Evolutionary conservation across 495 filamentous ascomycete species (phyloP).

Genomic region (Hypoxylon trugodes): DNA sequence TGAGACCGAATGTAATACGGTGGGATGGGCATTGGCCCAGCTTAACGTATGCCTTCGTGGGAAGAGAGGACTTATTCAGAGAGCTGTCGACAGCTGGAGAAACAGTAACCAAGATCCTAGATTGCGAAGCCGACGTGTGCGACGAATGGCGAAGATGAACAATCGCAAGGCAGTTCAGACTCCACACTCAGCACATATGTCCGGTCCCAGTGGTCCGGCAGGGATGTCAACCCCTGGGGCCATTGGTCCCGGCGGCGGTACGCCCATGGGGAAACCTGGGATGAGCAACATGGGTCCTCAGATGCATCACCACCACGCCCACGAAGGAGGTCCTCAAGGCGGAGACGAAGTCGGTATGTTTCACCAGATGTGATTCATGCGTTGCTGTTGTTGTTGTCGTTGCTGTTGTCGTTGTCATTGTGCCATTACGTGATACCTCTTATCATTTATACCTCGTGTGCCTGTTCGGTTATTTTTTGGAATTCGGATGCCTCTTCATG

Average conservation of each 20-base stretch:
- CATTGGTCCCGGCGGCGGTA: constrained; percentile 52
- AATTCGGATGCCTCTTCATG: constrained; percentile 43
- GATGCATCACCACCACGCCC: constrained; percentile 74
- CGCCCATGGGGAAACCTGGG: constrained; percentile 63
- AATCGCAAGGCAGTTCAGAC: constrained; percentile 72
- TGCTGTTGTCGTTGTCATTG: constrained; percentile 43
- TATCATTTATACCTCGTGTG: constrained; percentile 49
- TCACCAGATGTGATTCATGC: constrained; percentile 73
- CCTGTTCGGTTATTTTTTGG: constrained; percentile 41
- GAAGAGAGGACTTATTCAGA: constrained; percentile 94
- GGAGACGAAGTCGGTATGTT: constrained; percentile 97
- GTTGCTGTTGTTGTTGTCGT: constrained; percentile 40
- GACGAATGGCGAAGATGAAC: constrained; percentile 94
- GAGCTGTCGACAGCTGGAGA: constrained; percentile 97
- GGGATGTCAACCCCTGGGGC: constrained; percentile 60
- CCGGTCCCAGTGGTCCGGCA: constrained; percentile 61
- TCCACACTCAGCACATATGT: constrained; percentile 56
- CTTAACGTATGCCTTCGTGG: constrained; percentile 89
- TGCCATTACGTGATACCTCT: constrained; percentile 58
- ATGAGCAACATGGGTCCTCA: constrained; percentile 67
- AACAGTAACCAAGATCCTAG: constrained; percentile 98
- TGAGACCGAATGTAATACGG: constrained; percentile 98
- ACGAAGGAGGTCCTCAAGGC: constrained; percentile 73
- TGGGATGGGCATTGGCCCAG: constrained; percentile 95
- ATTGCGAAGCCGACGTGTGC: constrained; percentile 86